Conservation (phyloP, 306 rosid species). For the Quercus agrifolia region DNA sequence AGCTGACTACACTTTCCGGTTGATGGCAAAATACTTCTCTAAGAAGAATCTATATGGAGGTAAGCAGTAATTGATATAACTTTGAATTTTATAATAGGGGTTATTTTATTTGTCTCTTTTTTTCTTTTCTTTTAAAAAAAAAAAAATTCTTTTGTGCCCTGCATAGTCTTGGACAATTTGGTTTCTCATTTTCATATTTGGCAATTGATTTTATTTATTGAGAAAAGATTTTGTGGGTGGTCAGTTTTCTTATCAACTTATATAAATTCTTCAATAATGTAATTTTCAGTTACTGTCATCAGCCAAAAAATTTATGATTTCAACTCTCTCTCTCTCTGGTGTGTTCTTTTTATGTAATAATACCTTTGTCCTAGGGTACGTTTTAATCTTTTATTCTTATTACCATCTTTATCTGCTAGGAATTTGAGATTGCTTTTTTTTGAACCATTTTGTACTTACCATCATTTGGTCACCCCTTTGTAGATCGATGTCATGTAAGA, state of each 20-base stretch:
- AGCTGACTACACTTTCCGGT: conserved; percentile 41
- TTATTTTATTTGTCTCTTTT: not conserved
- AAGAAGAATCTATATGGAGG: conserved; percentile 51
- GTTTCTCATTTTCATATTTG: not conserved
- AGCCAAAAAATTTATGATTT: too few relatives aligned
- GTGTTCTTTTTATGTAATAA: not conserved
- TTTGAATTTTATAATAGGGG: not conserved
- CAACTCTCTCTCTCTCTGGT: not conserved
- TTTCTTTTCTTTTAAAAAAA: too few relatives aligned
- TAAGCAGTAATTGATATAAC: not conserved
- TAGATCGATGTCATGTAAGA: too few relatives aligned
- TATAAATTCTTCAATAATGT: not conserved
- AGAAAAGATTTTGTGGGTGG: not conserved
- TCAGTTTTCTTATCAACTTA: not conserved
- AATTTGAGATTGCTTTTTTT: not conserved
- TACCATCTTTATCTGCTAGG: not conserved
- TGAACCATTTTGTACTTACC: not conserved
- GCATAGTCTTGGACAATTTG: not conserved
- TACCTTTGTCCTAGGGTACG: too few relatives aligned
- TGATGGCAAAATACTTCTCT: conserved; percentile 52
- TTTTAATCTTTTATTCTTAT: not conserved
- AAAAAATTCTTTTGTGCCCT: not conserved
- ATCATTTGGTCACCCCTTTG: not conserved
- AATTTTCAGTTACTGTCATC: not conserved
- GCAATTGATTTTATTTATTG: not conserved